Evolutionary conservation across 345 rosid genomes (phyloP).

Genomic region (Corchorus capsularis): DNA sequence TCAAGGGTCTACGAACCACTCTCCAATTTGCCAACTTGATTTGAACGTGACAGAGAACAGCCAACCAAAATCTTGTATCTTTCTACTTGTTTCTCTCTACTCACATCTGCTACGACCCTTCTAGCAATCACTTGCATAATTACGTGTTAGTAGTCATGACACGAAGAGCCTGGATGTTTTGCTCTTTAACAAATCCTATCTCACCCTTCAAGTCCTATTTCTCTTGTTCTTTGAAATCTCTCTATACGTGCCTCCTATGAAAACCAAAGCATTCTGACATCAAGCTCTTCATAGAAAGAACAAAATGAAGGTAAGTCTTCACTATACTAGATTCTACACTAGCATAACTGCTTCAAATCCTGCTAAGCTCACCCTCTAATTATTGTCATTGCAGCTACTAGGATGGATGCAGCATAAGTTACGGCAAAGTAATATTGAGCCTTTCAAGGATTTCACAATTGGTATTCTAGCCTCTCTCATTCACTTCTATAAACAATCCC

Average conservation of each 20-base stretch:
- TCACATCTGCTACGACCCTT: slow-evolving; percentile 41
- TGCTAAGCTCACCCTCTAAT: slow-evolving; percentile 33
- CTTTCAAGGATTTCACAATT: slow-evolving; percentile 53
- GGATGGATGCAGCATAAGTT: slow-evolving; percentile 78
- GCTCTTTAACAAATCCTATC: slow-evolving; percentile 29
- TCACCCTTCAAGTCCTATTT: slow-evolving; percentile 39
- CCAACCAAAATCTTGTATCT: slow-evolving; percentile 75
- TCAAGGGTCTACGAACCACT: slow-evolving; percentile 38
- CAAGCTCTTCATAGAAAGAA: slow-evolving; percentile 31
- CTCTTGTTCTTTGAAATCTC: slow-evolving; percentile 22
- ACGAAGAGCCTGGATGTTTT: slow-evolving; percentile 26
- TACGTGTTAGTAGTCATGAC: slow-evolving; percentile 30
- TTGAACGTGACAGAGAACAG: slow-evolving; percentile 68
- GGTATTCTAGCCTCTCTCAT: slow-evolving; percentile 53
- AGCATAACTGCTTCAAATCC: slow-evolving; percentile 18
- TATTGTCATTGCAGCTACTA: slow-evolving; percentile 63
- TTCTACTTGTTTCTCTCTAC: slow-evolving; percentile 63
- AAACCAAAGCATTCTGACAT: slow-evolving; percentile 35
- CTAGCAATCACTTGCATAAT: slow-evolving; percentile 42
- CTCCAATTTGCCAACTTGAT: slow-evolving; percentile 45
- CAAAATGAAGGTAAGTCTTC: slow-evolving; percentile 71
- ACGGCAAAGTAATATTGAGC: slow-evolving; percentile 49
- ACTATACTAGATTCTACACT: slow-evolving; percentile 25
- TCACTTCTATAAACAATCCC: slow-evolving; percentile 19
- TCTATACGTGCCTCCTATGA: slow-evolving; percentile 34